Base-by-base conservation (phyloP, 768 basidiomycete species). In the Kwoniella bestiolae region DNA sequence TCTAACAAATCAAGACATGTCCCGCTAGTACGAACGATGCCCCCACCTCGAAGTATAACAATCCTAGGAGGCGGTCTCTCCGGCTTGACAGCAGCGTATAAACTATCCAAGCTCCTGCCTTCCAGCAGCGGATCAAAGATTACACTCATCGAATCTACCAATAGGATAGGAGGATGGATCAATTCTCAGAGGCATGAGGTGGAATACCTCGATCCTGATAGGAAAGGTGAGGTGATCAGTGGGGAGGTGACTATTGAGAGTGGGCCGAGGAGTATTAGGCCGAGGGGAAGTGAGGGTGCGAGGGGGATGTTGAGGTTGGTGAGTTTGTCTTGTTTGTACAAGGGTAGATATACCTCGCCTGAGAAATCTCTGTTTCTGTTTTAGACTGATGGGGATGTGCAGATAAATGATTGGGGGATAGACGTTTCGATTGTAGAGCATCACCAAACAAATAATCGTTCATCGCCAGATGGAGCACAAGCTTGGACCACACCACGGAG, bases 101-200 rank as follows among this genome's bases (percentile, higher is more conserved):
- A 50, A 65, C 66, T 62, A 7, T 59, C 75, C 6, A 50, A 49
- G 23, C 63, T 65, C 5, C 44, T 70, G 2, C 69, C 78, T 9
- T 71, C 86, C 0, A 60, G 32, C 12, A 51, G 21, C 11, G 6
- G 23, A 11, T 11, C 71, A 0, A 83, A 81, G 8, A 86, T 96
- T 63, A 85, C 87, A 1, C 74, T 98, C 12, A 68, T 94, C 28
- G 94, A 97, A 71, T 86, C 84, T 67, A 81, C 86, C 7, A 53
- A 80, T 0, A 83, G 87, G 2, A 79, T 90, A 4, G 95, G 95
- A 12, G 95, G 95, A n/a, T 97, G 94, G 94, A 86, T 92, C 0
- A 57, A 90, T 86, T 53, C 75, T 41, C 84, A 87, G 61, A 84
- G 26, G 5, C 67, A 68, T 52, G 44, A 35, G 12, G 57, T 77